These are phyloP conservation scores for Podospora bellae-mahoneyi DNA, from an alignment of 495 filamentous ascomycete species.

Conservation along the genomic window DNA sequence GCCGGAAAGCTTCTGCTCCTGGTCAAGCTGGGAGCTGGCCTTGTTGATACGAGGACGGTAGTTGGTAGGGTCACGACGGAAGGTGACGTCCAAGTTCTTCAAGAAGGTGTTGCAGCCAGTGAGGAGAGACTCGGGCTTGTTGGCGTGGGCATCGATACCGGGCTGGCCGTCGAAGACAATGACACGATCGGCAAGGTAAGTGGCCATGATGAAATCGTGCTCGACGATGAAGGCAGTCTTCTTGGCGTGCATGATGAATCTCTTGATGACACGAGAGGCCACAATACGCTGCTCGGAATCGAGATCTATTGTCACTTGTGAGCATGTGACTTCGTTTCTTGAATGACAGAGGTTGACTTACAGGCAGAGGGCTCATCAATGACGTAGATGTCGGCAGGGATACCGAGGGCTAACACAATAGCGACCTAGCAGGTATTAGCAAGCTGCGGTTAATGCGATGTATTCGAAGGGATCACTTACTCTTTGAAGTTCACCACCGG, in stretches of 20 bases:
- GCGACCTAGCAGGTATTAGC: conserved; percentile 56
- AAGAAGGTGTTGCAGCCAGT: conserved; percentile 97
- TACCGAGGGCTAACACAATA: conserved; percentile 89
- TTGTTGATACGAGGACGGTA: conserved; percentile 98
- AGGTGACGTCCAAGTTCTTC: conserved; percentile 93
- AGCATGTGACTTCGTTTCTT: neutral
- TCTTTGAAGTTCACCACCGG: conserved; percentile 97
- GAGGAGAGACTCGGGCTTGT: conserved; percentile 83
- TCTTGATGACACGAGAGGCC: conserved; percentile 94
- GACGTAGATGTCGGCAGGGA: conserved; percentile 97
- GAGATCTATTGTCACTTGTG: conserved; percentile 43
- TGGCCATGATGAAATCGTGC: conserved; percentile 99
- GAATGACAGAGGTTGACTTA: conserved; percentile 15
- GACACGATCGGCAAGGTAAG: conserved; percentile 94
- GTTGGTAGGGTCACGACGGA: conserved; percentile 94
- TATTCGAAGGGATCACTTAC: conserved; percentile 17
- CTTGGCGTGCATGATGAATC: conserved; percentile 99
- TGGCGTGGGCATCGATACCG: conserved; percentile 81
- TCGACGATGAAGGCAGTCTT: conserved; percentile 99
- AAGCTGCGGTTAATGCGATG: neutral
- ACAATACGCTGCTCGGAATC: conserved; percentile 99
- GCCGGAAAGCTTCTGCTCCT: conserved; percentile 90
- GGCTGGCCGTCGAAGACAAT: conserved; percentile 97
- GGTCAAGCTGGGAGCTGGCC: conserved; percentile 87
- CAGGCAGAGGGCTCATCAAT: conserved; percentile 70